Evolutionary conservation across 805 yeast genomes (phyloP), one percentile per base, ranked within the genome.

Genomic region (Starmerella bacillaris): DNA sequence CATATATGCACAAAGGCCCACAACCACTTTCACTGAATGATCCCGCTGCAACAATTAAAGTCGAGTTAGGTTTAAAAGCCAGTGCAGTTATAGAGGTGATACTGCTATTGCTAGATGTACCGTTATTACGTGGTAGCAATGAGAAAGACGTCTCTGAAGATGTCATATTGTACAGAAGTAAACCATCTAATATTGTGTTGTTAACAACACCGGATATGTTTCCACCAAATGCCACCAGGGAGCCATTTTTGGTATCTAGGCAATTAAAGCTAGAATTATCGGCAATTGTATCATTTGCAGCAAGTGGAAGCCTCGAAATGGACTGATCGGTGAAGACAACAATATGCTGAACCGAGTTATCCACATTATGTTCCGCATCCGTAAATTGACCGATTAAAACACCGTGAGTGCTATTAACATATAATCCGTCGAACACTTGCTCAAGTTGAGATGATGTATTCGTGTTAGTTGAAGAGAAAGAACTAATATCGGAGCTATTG

Each of bases 381-480:
- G 47, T 50, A 47, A 74, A 72, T 3, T 57, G 52, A 16, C 86
- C 89, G 6, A 78, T 83, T 33, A 77, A 54, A 0, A 68, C 65
- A 27, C 72, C 56, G 8, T 64, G 40, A 0, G 72, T 51, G 9
- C 58, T 57, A 49, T 78, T 74, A 31, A 63, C 45, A 41, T 52
- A 63, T 1, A 53, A 43, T 11, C 67, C 72, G 34, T 51, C 41
- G 33, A 51, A 43, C 18, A 63, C 39, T n/a, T 1, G 45, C 22
- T 31, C 53, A 47, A 19, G 32, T 6, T 9, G 11, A 16, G 35
- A 32, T 8, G 7, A 14, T 9, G 17, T 6, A 12, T 12, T 15
- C 5, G 18, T 6, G 6, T n/a, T 29, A 9, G 19, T 12, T 17
- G 17, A 4, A 9, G 31, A 8, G 9, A 5, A 6, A 9, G 18